Evolutionary conservation across 2,329 filamentous ascomycete species (phyloP).

Genomic region (Raffaelea ambrosiae): DNA sequence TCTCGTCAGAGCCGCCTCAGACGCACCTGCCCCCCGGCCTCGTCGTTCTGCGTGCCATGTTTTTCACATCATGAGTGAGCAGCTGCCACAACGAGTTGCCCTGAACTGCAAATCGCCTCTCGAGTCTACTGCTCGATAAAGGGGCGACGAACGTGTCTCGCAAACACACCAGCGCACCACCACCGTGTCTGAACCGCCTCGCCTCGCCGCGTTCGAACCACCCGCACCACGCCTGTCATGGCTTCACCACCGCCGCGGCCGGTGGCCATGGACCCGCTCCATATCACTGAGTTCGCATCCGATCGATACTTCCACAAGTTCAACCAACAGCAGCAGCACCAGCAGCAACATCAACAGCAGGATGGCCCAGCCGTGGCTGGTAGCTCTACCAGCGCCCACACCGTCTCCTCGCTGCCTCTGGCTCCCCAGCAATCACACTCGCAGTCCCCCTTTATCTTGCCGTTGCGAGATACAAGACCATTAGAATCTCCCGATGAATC

Average conservation of each 20-base stretch:
- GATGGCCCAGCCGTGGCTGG: slow-evolving; percentile 1
- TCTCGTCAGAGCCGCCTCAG: neutral
- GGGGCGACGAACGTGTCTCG: neutral
- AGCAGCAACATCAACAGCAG: slow-evolving; percentile 24
- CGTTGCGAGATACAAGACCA: slow-evolving; percentile 32
- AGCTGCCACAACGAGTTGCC: neutral
- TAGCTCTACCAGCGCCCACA: slow-evolving; percentile 10
- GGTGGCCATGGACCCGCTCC: slow-evolving; percentile 48
- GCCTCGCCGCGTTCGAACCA: no score
- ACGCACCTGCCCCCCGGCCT: neutral
- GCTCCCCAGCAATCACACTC: slow-evolving; percentile 17
- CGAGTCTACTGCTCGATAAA: slow-evolving; percentile 2
- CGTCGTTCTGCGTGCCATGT: neutral
- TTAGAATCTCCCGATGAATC: slow-evolving; percentile 17
- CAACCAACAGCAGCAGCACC: slow-evolving; percentile 40
- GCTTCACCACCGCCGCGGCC: slow-evolving; percentile 18
- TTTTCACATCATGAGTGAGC: slow-evolving; percentile 5
- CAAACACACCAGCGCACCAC: no score
- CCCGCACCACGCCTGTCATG: slow-evolving; percentile 5
- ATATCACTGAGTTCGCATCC: slow-evolving; percentile 59
- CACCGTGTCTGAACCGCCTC: no score
- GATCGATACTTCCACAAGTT: slow-evolving; percentile 56
- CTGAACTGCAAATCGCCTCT: neutral
- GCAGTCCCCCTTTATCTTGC: slow-evolving; percentile 38
- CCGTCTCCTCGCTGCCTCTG: slow-evolving; percentile 12